Evolutionary conservation across 495 filamentous ascomycete species (phyloP).

Genomic region (Penicillium roqueforti): DNA sequence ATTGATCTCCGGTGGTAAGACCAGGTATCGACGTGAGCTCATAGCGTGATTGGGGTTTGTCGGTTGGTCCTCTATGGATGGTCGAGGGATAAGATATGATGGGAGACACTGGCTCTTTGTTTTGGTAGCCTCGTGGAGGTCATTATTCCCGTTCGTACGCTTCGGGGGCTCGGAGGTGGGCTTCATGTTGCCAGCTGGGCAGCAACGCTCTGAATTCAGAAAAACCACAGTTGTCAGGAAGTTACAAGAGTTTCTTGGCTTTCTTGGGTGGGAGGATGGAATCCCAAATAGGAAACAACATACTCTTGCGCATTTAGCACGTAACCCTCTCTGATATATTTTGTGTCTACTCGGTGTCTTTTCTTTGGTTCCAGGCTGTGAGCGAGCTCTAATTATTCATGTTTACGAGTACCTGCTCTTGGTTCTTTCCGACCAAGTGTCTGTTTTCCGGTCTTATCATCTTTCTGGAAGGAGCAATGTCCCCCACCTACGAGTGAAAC

Average conservation of each 20-base stretch:
- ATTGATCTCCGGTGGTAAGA: conserved; percentile 35
- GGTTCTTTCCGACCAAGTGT: no score
- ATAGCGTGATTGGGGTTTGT: conserved; percentile 24
- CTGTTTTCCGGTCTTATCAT: no score
- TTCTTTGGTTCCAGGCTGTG: no score
- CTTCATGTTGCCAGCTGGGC: neutral
- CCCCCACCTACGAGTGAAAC: no score
- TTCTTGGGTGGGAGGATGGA: no score
- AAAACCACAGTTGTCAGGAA: neutral
- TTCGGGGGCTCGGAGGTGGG: neutral
- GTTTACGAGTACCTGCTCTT: no score
- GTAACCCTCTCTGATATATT: no score
- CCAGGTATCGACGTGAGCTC: conserved; percentile 37
- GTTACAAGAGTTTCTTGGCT: conserved; percentile 21
- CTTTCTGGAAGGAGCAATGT: no score
- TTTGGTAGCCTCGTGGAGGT: neutral
- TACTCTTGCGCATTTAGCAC: neutral
- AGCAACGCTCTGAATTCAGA: neutral
- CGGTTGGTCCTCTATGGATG: conserved; percentile 21
- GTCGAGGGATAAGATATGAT: conserved; percentile 27
- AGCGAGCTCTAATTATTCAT: no score
- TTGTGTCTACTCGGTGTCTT: no score
- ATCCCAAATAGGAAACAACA: conserved; percentile 25
- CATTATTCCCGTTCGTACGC: neutral
- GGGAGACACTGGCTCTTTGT: neutral